Conservation (phyloP, 345 rosid genomes). For the Arabidopsis suecica region DNA sequence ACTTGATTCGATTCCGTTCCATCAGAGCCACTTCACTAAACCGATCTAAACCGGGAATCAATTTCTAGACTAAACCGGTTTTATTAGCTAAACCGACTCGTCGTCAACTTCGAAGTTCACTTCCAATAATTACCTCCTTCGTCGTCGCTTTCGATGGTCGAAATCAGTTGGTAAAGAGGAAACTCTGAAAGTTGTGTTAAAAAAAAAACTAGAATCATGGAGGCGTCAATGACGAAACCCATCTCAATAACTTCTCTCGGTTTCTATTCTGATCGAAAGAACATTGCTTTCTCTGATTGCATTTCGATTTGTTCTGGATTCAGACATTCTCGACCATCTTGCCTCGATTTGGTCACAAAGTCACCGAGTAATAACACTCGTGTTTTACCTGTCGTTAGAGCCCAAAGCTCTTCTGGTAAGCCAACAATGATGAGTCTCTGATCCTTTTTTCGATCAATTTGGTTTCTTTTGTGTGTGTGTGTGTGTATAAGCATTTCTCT, state of each 20-base stretch:
- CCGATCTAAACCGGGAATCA: conserved; percentile 7
- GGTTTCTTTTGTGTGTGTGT: neutral
- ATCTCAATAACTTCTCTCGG: conserved; percentile 38
- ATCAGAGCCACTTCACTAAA: neutral
- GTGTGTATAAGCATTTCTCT: neutral
- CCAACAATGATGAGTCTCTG: neutral
- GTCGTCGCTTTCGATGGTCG: conserved; percentile 1
- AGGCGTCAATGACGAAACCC: conserved; percentile 48
- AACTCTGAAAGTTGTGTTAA: conserved; percentile 22
- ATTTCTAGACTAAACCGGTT: neutral
- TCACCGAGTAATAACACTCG: conserved; percentile 42
- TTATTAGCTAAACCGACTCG: conserved; percentile 14
- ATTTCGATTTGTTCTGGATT: conserved; percentile 45
- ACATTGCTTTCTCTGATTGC: conserved; percentile 41
- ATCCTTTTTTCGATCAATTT: neutral
- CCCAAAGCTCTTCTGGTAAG: conserved; percentile 64
- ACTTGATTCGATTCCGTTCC: neutral
- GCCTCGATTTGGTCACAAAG: conserved; percentile 37
- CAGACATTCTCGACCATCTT: conserved; percentile 41
- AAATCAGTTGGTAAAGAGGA: conserved; percentile 10
- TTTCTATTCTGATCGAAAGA: conserved; percentile 40
- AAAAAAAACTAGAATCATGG: conserved; percentile 20
- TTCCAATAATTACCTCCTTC: conserved; percentile 12
- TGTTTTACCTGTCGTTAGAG: conserved; percentile 54
- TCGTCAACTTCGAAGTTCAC: conserved; percentile 48